phyloP scores from a whole-genome alignment of 345 rosid genomes.

The Raphanus sativus region DNA sequence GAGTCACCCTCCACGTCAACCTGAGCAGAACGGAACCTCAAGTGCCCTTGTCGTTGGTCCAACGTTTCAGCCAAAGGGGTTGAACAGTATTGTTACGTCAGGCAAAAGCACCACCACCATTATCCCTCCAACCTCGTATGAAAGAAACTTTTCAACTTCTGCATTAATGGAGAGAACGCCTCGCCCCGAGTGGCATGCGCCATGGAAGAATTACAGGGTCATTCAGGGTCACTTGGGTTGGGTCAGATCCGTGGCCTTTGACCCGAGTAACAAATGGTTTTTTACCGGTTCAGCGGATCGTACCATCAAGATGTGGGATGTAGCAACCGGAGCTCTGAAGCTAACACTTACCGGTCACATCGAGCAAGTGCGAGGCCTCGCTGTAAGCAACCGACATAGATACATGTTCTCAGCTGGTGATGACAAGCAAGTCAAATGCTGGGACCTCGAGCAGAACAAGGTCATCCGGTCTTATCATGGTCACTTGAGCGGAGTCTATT shows the following conservation, averaged over 20 bases:
- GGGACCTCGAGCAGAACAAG: constrained; percentile 99
- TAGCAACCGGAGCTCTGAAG: constrained; percentile 85
- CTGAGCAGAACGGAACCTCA: constrained; percentile 45
- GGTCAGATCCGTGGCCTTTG: constrained; percentile 96
- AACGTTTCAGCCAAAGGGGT: constrained; percentile 62
- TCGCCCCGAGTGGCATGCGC: constrained; percentile 75
- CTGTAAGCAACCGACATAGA: constrained; percentile 79
- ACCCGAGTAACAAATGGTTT: constrained; percentile 96
- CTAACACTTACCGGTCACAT: constrained; percentile 95
- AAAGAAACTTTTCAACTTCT: constrained; percentile 59
- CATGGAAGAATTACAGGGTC: constrained; percentile 53
- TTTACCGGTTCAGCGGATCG: constrained; percentile 99
- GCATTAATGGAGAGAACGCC: constrained; percentile 99
- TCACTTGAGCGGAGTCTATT: constrained; percentile 96
- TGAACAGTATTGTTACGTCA: constrained; percentile 49
- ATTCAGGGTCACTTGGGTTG: constrained; percentile 98
- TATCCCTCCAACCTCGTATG: constrained; percentile 28
- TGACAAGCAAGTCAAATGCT: constrained; percentile 98
- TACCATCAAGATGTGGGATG: constrained; percentile 99
- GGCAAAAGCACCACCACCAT: constrained; percentile 69
- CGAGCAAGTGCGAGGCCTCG: constrained; percentile 96
- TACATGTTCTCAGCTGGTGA: constrained; percentile 99
- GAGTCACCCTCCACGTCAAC: constrained; percentile 46
- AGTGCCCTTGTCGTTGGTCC: constrained; percentile 73
- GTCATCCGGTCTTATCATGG: constrained; percentile 97